Conservation (phyloP, 108 stramenopile species). For the Cyclotella cryptica region DNA sequence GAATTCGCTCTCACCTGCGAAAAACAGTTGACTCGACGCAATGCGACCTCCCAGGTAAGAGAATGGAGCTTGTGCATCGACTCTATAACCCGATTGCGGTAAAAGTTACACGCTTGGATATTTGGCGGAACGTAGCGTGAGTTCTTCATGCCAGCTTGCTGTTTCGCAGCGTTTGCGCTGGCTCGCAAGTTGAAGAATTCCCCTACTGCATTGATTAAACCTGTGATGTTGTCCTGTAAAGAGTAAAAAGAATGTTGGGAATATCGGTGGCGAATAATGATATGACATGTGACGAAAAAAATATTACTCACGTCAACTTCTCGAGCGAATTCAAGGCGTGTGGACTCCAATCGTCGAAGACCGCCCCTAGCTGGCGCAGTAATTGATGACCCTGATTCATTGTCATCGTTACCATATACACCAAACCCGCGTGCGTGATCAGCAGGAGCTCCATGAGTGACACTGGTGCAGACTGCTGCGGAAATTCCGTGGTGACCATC, state of each 20-base stretch:
- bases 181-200: slow-evolving; percentile 56
- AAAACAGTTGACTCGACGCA: slow-evolving; percentile 82
- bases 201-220: slow-evolving; percentile 56
- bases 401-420: slow-evolving; percentile 50
- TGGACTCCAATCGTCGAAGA: slow-evolving; percentile 75
- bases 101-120: slow-evolving; percentile 40
- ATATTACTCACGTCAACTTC: slow-evolving; percentile 40
- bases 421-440: slow-evolving; percentile 91
- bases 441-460: slow-evolving; percentile 87
- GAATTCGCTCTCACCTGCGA: slow-evolving; percentile 52
- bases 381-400: slow-evolving; percentile 25
- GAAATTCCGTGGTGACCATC: slow-evolving; percentile 41
- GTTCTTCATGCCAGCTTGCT: slow-evolving; percentile 55
- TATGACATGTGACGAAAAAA: slow-evolving; percentile 35
- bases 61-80: slow-evolving; percentile 70
- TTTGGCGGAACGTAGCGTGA: slow-evolving; percentile 63
- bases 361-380: slow-evolving; percentile 64
- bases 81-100: slow-evolving; percentile 69
- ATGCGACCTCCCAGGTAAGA: slow-evolving; percentile 83
- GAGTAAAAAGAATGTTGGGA: background rate
- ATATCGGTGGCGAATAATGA: background rate
- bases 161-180: slow-evolving; percentile 48
- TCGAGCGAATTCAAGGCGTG: slow-evolving; percentile 58
- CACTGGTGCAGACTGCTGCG: slow-evolving; percentile 60
- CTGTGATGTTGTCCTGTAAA: slow-evolving; percentile 15